These are phyloP conservation scores for Globisporangium orthogonon DNA, from an alignment of 352 stramenopile genomes.

Conservation along the genomic window DNA sequence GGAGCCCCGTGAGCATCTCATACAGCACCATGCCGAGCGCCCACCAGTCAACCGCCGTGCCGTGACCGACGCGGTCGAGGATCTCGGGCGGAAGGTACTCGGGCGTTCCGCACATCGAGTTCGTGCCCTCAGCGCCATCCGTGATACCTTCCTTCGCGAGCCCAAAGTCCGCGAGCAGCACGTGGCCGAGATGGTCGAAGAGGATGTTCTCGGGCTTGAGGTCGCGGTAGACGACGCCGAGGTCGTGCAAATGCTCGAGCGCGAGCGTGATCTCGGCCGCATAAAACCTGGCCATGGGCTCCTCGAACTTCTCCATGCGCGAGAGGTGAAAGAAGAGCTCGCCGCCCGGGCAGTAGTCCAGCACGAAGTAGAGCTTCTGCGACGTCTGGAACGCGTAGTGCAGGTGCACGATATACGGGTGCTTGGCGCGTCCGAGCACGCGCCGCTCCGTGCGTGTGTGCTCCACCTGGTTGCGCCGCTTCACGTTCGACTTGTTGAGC, in stretches of 20 bases:
- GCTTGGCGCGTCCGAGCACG: constrained; percentile 83
- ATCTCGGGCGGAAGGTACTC: constrained; percentile 93
- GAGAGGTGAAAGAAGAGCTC: constrained; percentile 90
- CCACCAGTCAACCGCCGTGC: constrained; percentile 91
- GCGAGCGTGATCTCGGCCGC: constrained; percentile 88
- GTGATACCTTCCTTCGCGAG: constrained; percentile 85
- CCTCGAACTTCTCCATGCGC: constrained; percentile 86
- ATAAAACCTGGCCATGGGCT: constrained; percentile 88
- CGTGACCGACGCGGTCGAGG: constrained; percentile 83
- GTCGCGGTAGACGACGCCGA: constrained; percentile 87
- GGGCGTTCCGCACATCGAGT: constrained; percentile 88
- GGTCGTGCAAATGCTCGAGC: constrained; percentile 83
- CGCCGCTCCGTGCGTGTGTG: constrained; percentile 78
- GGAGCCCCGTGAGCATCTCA: constrained; percentile 91
- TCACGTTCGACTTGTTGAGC: constrained; percentile 89
- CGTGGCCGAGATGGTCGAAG: constrained; percentile 72
- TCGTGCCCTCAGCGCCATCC: constrained; percentile 74
- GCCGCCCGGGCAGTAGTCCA: constrained; percentile 89
- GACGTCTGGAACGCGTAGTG: constrained; percentile 90
- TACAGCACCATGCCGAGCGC: constrained; percentile 90
- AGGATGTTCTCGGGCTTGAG: constrained; percentile 86
- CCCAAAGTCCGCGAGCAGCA: constrained; percentile 83
- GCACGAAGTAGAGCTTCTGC: constrained; percentile 89
- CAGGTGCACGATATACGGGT: constrained; percentile 90
- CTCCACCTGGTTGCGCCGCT: constrained; percentile 80